phyloP scores from a whole-genome alignment of 2,329 filamentous ascomycete species.

The Aspergillus brunneoviolaceus region DNA sequence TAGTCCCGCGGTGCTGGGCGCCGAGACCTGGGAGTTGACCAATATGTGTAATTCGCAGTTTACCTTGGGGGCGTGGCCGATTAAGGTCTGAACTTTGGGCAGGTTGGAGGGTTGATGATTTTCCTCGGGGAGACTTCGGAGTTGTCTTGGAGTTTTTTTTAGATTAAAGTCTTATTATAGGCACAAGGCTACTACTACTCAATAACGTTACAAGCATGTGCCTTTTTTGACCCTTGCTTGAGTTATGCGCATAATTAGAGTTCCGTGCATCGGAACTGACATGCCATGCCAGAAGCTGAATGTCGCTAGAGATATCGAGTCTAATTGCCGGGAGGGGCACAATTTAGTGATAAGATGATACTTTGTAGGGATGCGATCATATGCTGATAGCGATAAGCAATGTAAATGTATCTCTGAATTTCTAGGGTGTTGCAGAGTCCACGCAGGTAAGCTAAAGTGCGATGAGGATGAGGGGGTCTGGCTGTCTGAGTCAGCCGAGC shows the following conservation, averaged over 20 bases:
- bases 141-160: too few relatives aligned
- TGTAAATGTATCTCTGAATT: too few relatives aligned
- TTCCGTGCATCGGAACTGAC: neutral
- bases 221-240: neutral
- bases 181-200: too few relatives aligned
- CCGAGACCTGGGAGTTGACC: conserved; percentile 65
- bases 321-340: neutral
- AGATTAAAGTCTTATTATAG: too few relatives aligned
- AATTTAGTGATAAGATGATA: too few relatives aligned
- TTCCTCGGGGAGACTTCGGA: too few relatives aligned
- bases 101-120: too few relatives aligned
- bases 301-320: neutral
- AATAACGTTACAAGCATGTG: too few relatives aligned
- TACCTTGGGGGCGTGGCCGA: conserved; percentile 49
- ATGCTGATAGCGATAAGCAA: too few relatives aligned
- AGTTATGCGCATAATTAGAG: neutral
- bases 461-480: neutral
- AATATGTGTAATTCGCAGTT: conserved; percentile 66
- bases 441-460: neutral
- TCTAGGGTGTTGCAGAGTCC: neutral
- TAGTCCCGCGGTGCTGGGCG: conserved; percentile 36
- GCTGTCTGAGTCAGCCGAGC: neutral
- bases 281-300: neutral
- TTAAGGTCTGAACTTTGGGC: neutral
- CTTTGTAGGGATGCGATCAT: too few relatives aligned